A percentile compares a stretch with the other conserved stretches of the same genome.
Conservation (phyloP, 371 early-diverging fungal species). For the Mucor sp. region DNA sequence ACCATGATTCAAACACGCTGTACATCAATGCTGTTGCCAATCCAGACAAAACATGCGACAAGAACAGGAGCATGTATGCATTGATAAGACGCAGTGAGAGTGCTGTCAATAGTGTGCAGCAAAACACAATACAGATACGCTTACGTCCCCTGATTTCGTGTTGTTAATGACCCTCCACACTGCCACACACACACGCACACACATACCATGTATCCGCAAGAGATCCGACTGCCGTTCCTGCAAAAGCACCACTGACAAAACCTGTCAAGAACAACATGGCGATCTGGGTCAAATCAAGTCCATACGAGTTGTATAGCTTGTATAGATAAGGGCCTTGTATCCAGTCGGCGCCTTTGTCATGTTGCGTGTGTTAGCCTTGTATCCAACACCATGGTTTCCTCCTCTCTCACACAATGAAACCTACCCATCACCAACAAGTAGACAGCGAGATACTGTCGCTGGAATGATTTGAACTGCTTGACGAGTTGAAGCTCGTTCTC, state of each 20-base stretch:
- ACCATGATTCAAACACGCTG: conserved; percentile 84
- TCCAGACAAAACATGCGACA: conserved; percentile 72
- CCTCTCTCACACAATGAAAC: background rate
- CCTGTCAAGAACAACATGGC: conserved; percentile 74
- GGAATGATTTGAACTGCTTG: conserved; percentile 35
- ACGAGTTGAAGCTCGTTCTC: conserved; percentile 14
- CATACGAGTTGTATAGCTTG: conserved; percentile 67
- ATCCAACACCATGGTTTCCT: background rate
- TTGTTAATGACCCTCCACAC: background rate
- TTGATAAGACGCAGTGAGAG: conserved; percentile 59
- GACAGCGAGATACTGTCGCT: conserved; percentile 58
- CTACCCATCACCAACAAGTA: conserved; percentile 69
- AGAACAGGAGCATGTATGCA: conserved; percentile 54
- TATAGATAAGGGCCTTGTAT: conserved; percentile 79
- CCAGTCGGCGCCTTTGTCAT: conserved; percentile 66
- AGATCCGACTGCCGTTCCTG: conserved; percentile 74
- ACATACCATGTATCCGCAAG: conserved; percentile 72
- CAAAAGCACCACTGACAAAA: conserved; percentile 72
- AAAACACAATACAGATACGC: conserved; percentile 64
- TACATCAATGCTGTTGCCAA: conserved; percentile 70
- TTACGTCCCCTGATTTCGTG: conserved; percentile 61
- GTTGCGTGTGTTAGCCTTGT: background rate
- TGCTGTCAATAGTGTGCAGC: conserved; percentile 57
- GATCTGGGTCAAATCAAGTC: conserved; percentile 59
- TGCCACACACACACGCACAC: conserved; percentile 13